Evolutionary conservation across 2,329 filamentous ascomycete species (phyloP).

Genomic region (Epichloe coenophiala): DNA sequence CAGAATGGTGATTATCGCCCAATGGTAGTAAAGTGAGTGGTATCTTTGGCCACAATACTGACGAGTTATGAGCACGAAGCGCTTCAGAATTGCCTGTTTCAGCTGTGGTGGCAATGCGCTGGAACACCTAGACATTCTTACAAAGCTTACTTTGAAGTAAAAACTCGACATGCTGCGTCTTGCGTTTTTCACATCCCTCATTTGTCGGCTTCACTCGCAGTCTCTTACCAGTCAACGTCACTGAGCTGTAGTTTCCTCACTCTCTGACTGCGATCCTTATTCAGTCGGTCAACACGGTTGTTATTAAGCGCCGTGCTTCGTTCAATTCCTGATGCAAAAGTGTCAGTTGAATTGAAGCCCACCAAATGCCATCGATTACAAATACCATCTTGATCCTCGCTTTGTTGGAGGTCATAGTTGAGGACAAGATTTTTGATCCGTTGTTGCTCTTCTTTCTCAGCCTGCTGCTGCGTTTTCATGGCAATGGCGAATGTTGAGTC

Average conservation of each 20-base stretch:
- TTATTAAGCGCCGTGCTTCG: constrained; percentile 33
- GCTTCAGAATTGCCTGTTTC: neutral
- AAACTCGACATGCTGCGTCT: neutral
- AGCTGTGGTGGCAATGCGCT: neutral
- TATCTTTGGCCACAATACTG: neutral
- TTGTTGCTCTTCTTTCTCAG: constrained; percentile 90
- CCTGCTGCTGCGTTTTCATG: constrained; percentile 91
- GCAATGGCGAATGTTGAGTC: constrained; percentile 92
- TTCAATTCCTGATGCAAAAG: constrained; percentile 31
- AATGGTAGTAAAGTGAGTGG: neutral
- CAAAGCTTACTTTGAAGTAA: neutral
- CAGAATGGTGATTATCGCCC: neutral
- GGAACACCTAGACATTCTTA: no score
- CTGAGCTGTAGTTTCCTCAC: constrained; percentile 85
- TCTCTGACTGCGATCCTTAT: constrained; percentile 61
- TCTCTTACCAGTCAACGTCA: constrained; percentile 84
- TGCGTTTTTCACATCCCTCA: neutral
- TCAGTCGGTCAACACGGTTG: constrained; percentile 41
- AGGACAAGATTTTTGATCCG: constrained; percentile 96
- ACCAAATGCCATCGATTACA: neutral
- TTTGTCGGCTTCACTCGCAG: neutral
- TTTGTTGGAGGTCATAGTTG: constrained; percentile 87
- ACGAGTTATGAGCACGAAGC: neutral
- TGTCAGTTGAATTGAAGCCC: neutral
- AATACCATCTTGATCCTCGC: constrained; percentile 67